phyloP scores from a whole-genome alignment of 768 basidiomycete species.

The Tephrocybe sp. region DNA sequence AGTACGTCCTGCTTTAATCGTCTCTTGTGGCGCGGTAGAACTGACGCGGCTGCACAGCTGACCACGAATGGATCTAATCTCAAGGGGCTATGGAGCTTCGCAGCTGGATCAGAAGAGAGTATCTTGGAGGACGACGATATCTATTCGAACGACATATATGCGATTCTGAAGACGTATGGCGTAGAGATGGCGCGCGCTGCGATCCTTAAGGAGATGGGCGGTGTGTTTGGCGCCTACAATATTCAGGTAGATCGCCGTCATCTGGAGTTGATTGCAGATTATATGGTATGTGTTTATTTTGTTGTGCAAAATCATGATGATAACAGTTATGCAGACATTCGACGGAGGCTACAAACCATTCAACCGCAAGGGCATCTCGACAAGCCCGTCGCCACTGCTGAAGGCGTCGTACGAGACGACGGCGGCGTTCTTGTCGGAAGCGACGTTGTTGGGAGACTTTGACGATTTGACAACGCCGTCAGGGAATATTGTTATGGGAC shows the following conservation, averaged over 20 bases:
- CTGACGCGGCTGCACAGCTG: slow-evolving; percentile 44
- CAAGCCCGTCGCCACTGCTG: slow-evolving; percentile 91
- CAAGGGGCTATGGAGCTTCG: slow-evolving; percentile 82
- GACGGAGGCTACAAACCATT: slow-evolving; percentile 98
- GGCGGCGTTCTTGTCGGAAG: slow-evolving; percentile 89
- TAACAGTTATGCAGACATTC: slow-evolving; percentile 68
- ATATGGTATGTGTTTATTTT: slow-evolving; percentile 74
- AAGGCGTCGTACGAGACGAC: slow-evolving; percentile 99
- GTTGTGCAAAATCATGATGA: neutral
- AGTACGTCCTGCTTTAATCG: slow-evolving; percentile 33
- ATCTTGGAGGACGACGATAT: slow-evolving; percentile 78
- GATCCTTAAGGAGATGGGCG: slow-evolving; percentile 88
- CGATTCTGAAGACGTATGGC: slow-evolving; percentile 88
- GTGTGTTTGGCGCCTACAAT: slow-evolving; percentile 92
- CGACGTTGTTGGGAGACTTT: slow-evolving; percentile 92
- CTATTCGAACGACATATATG: slow-evolving; percentile 94
- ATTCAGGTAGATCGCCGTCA: slow-evolving; percentile 95
- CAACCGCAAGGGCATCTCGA: slow-evolving; percentile 92
- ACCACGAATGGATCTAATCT: slow-evolving; percentile 95
- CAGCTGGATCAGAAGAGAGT: slow-evolving; percentile 47
- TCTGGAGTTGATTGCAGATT: slow-evolving; percentile 96
- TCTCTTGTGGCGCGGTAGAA: neutral
- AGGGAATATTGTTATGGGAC: slow-evolving; percentile 87
- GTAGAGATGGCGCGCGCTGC: slow-evolving; percentile 94
- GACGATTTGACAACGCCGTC: slow-evolving; percentile 91